phyloP scores from a whole-genome alignment of 202 grass and related monocot species.

The Carex sylvatica region DNA sequence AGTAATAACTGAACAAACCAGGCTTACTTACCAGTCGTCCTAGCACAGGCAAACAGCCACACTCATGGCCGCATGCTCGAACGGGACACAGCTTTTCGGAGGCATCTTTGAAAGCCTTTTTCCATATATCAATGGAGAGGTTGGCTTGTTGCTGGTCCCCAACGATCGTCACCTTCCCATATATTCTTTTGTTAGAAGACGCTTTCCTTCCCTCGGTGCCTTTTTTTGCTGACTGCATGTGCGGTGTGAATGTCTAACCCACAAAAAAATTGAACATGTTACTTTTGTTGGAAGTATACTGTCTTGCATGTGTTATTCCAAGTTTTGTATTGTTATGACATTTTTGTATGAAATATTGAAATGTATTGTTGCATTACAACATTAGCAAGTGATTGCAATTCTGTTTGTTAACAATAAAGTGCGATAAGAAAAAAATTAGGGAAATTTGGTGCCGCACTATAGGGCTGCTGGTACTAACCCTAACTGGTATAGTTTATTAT shows the following conservation, averaged over 20 bases:
- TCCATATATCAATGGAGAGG: slow-evolving; percentile 85
- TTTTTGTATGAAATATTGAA: not conserved
- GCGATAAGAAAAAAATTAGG: not conserved
- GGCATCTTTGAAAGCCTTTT: slow-evolving; percentile 85
- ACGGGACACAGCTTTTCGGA: slow-evolving; percentile 85
- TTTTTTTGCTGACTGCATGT: slow-evolving; percentile 69
- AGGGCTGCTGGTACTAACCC: not conserved
- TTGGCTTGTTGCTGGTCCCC: slow-evolving; percentile 64
- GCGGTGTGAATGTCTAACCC: slow-evolving; percentile 68
- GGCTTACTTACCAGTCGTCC: slow-evolving; percentile 67
- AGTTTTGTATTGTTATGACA: slow-evolving; percentile 5
- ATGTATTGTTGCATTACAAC: not conserved
- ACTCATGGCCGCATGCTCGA: slow-evolving; percentile 77
- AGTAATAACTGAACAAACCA: not conserved
- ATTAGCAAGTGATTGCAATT: not conserved
- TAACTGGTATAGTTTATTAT: not conserved
- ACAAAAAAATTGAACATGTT: slow-evolving; percentile 19
- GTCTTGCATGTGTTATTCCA: not conserved
- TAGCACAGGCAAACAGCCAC: slow-evolving; percentile 78
- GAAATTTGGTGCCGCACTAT: not conserved
- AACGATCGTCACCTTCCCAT: slow-evolving; percentile 46
- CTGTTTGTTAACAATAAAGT: not conserved
- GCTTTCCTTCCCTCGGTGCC: slow-evolving; percentile 37
- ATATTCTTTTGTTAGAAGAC: slow-evolving; percentile 57
- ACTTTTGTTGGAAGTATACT: not conserved